Conservation (phyloP, 495 filamentous ascomycete species). For the Patellaria atrata region DNA sequence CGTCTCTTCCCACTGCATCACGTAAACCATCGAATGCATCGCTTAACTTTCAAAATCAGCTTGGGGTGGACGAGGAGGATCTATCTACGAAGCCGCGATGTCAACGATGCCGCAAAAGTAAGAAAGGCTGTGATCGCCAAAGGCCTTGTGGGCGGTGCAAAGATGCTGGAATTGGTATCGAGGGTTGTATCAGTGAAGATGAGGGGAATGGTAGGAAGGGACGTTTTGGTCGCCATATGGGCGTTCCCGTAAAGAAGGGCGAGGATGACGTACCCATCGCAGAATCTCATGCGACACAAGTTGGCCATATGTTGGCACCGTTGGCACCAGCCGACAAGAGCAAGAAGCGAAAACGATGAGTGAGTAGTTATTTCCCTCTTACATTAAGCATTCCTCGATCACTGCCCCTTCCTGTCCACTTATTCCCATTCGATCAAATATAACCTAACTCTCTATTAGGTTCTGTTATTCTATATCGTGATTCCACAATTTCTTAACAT, state of each 20-base stretch:
- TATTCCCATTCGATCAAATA: too few relatives aligned
- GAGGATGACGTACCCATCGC: constrained; percentile 30
- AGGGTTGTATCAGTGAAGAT: constrained; percentile 91
- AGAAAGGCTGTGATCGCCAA: constrained; percentile 96
- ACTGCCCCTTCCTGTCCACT: too few relatives aligned
- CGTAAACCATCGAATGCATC: constrained; percentile 70
- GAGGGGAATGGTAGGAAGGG: constrained; percentile 93
- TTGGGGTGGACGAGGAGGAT: constrained; percentile 75
- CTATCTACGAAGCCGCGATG: constrained; percentile 89
- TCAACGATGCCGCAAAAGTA: constrained; percentile 96
- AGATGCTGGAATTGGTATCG: constrained; percentile 82
- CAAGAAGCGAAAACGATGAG: constrained; percentile 59
- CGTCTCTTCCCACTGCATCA: constrained; percentile 46
- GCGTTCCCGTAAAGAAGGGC: constrained; percentile 69
- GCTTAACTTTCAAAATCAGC: constrained; percentile 50
- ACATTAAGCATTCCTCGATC: too few relatives aligned
- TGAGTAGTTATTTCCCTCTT: too few relatives aligned
- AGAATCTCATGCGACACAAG: constrained; percentile 7
- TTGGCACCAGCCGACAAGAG: constrained; percentile 43
- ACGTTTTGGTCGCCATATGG: constrained; percentile 92
- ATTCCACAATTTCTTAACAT: too few relatives aligned
- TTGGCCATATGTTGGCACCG: constrained; percentile 12
- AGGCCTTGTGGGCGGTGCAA: constrained; percentile 88
- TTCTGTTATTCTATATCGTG: too few relatives aligned
- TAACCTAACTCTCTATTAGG: too few relatives aligned